Base-by-base conservation (phyloP, 2,329 filamentous ascomycete species). In the Penicillium vulpinum region DNA sequence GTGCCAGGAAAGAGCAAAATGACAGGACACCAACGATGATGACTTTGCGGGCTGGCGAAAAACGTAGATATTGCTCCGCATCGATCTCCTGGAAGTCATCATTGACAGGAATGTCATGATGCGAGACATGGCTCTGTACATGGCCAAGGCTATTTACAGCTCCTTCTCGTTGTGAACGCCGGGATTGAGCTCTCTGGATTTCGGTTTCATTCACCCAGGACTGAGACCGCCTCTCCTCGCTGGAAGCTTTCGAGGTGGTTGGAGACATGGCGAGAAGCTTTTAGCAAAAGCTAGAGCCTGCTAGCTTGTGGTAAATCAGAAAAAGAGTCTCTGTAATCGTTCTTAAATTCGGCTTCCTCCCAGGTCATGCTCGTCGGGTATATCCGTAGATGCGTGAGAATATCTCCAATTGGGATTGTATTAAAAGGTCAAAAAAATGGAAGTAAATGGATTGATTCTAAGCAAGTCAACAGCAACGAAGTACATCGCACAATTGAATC, bases 1-100 rank as follows among this genome's bases (percentile, higher is more conserved):
- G 90, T 1, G 90, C 86, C 43, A 93, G 78, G 61, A 93, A 91
- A 26, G 87, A 85, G 74, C 88, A 91, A 68, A 88, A 90, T 0
- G 88, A 87, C 51, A 92, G 75, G 6, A 92, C 81, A 10, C 79
- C 77, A 16, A 91, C 87, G 51, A 93, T 89, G 59, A 85, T 67
- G 3, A 80, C 69, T 73, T 93, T 94, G 39, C 86, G 83, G 16
- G 77, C 75, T 4, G 75, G 73, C 0, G 86, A 81, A 59, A 92
- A 81, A 18, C 81, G 81, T 65, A 87, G 81, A 76, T 92, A 93
- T 59, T 84, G 75, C 43, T 81, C 80, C 35, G 83, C 81, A 52
- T 79, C 77, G 40, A 70, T 62, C 56, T 82, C 78, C 7, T 61
- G 58, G 60, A 73, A 77, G 33, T 74, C 70, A 18, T 67, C 62